These are phyloP conservation scores for Fusarium secorum DNA, from an alignment of 2,329 filamentous ascomycete species.

Conservation along the genomic window DNA sequence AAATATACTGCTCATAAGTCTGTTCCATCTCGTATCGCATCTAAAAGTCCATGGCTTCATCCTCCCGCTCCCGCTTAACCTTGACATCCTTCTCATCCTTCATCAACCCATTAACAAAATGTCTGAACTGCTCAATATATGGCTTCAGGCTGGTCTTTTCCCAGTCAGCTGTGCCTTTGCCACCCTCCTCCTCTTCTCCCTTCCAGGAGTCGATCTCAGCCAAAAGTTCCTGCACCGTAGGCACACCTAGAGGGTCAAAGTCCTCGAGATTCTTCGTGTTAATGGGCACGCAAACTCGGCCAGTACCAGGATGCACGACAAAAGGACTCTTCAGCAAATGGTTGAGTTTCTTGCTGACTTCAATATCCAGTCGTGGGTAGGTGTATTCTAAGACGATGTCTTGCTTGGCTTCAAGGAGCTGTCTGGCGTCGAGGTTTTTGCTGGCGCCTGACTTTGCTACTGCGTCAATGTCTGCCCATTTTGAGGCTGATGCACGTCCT, in stretches of 20 bases:
- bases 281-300: conserved; percentile 94
- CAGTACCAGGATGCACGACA: conserved; percentile 93
- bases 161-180: conserved; percentile 74
- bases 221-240: conserved; percentile 83
- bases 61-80: conserved; percentile 65
- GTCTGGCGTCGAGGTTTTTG: conserved; percentile 74
- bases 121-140: conserved; percentile 88
- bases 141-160: conserved; percentile 96
- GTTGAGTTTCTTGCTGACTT: conserved; percentile 97
- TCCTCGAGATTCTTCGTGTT: conserved; percentile 75
- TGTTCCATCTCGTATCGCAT: conserved; percentile 7
- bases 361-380: conserved; percentile 94
- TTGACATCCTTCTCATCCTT: conserved; percentile 72
- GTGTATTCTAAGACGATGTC: conserved; percentile 98
- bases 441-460: conserved; percentile 79
- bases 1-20: conserved; percentile 30
- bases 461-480: conserved; percentile 94
- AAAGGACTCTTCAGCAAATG: conserved; percentile 98
- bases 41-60: conserved; percentile 62
- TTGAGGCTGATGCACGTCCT: conserved; percentile 75
- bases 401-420: conserved; percentile 88
- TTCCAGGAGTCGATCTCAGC: conserved; percentile 87
- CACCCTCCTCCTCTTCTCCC: conserved; percentile 49
- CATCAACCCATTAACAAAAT: conserved; percentile 79
- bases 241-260: conserved; percentile 89